A percentile compares a stretch with the other conserved stretches of the same genome.
phyloP scores from a whole-genome alignment of 2,329 filamentous ascomycete species.

The Fusarium sp. region DNA sequence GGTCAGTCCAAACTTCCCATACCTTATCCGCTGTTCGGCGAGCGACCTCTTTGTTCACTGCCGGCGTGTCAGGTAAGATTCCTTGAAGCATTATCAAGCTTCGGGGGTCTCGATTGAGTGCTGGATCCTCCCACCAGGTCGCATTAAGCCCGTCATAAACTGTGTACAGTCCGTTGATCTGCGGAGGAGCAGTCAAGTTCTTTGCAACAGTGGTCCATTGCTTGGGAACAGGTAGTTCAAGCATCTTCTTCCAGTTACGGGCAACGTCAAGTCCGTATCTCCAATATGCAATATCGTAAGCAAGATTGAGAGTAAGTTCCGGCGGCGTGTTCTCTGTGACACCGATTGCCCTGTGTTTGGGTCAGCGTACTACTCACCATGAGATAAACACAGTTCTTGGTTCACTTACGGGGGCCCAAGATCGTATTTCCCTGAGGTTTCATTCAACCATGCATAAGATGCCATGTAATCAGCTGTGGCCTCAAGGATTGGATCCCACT shows the following conservation, averaged over 20 bases:
- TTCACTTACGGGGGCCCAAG: constrained; percentile 56
- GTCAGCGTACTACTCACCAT: neutral
- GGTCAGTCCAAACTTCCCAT: constrained; percentile 56
- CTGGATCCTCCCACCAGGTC: constrained; percentile 57
- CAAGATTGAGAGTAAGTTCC: constrained; percentile 67
- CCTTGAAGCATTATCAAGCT: constrained; percentile 61
- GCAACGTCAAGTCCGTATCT: constrained; percentile 69
- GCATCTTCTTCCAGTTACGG: constrained; percentile 63
- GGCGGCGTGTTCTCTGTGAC: constrained; percentile 69
- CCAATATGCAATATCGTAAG: constrained; percentile 73
- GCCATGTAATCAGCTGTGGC: constrained; percentile 70
- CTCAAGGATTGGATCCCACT: constrained; percentile 66
- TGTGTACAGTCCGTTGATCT: constrained; percentile 63
- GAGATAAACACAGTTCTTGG: no score
- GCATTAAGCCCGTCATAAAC: constrained; percentile 65
- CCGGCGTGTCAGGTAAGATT: constrained; percentile 56
- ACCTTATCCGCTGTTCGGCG: constrained; percentile 56
- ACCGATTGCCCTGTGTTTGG: constrained; percentile 52
- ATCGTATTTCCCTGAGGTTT: constrained; percentile 63
- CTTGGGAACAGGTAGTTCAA: constrained; percentile 57
- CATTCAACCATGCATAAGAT: constrained; percentile 67
- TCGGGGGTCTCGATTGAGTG: constrained; percentile 57
- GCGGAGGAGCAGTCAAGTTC: constrained; percentile 66
- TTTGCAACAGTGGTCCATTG: constrained; percentile 63
- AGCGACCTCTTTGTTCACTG: constrained; percentile 54